phyloP scores from a whole-genome alignment of 371 early-diverging fungal species.

The Catenaria anguillulae region DNA sequence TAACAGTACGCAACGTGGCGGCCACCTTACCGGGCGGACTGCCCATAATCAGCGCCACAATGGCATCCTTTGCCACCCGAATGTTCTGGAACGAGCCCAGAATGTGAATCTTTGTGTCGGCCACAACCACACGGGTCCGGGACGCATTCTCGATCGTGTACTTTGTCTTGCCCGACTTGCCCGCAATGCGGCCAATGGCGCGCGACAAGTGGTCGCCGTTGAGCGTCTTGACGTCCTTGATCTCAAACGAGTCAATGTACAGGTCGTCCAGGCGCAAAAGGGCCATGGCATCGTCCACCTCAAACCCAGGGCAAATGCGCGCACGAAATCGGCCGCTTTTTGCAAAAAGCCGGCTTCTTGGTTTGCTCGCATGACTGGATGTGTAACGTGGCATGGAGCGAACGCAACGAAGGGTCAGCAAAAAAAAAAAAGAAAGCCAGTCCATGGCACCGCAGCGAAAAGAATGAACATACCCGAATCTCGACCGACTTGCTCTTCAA shows the following conservation, averaged over 20 bases:
- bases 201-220: conserved; percentile 92
- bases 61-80: conserved; percentile 91
- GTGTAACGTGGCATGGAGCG: no score
- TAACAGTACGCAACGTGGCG: conserved; percentile 68
- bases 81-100: conserved; percentile 95
- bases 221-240: conserved; percentile 96
- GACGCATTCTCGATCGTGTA: conserved; percentile 94
- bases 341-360: conserved; percentile 76
- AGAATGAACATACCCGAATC: conserved; percentile 57
- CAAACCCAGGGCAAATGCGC: conserved; percentile 83
- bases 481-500: conserved; percentile 77
- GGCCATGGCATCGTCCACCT: conserved; percentile 84
- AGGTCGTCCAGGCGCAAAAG: conserved; percentile 88
- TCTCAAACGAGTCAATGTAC: conserved; percentile 91
- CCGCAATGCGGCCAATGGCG: conserved; percentile 98
- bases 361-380: conserved; percentile 56
- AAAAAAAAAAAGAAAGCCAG: background rate
- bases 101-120: conserved; percentile 94
- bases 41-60: conserved; percentile 90
- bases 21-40: conserved; percentile 97
- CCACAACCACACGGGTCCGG: conserved; percentile 92
- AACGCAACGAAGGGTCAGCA: no score
- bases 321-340: conserved; percentile 88
- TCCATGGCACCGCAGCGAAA: conserved; percentile 1
- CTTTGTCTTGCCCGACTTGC: conserved; percentile 96